A percentile compares a stretch with the other conserved stretches of the same genome.
Evolutionary conservation across 371 early-diverging fungal genomes (phyloP).

Genomic region (Funneliformis caledonium): DNA sequence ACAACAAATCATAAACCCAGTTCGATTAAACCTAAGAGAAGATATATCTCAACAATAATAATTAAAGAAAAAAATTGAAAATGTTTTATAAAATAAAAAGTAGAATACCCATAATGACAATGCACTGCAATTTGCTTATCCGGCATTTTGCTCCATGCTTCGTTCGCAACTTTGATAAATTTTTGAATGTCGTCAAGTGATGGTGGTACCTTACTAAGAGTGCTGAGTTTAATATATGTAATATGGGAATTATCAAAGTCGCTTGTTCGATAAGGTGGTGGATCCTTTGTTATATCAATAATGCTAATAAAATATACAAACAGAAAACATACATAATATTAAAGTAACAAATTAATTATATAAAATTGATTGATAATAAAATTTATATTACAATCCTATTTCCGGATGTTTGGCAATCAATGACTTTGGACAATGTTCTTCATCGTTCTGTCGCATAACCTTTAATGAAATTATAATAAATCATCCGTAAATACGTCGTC

Average conservation of each 20-base stretch:
- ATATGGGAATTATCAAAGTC: slow-evolving; percentile 65
- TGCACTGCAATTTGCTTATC: slow-evolving; percentile 72
- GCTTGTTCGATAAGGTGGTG: slow-evolving; percentile 67
- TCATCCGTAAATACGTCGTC: background rate
- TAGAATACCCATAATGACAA: slow-evolving; percentile 72
- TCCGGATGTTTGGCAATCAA: slow-evolving; percentile 68
- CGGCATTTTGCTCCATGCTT: slow-evolving; percentile 64
- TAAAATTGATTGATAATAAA: background rate
- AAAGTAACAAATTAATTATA: background rate
- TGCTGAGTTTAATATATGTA: slow-evolving; percentile 66
- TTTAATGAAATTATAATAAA: slow-evolving; percentile 40
- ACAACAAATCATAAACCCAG: slow-evolving; percentile 72
- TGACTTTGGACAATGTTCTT: slow-evolving; percentile 63
- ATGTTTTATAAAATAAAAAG: background rate
- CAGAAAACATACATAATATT: background rate
- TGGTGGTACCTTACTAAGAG: slow-evolving; percentile 73
- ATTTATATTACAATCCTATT: slow-evolving; percentile 48
- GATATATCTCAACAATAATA: background rate
- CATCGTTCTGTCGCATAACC: slow-evolving; percentile 72
- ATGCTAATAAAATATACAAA: slow-evolving; percentile 41
- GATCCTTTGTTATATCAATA: slow-evolving; percentile 52
- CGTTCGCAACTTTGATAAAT: slow-evolving; percentile 58
- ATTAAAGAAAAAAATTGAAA: background rate
- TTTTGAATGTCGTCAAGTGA: slow-evolving; percentile 58
- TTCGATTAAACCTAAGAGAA: slow-evolving; percentile 61